A percentile compares a stretch with the other conserved stretches of the same genome.
These are phyloP conservation scores for Suillus weaverae DNA, from an alignment of 768 basidiomycete species.

Conservation along the genomic window DNA sequence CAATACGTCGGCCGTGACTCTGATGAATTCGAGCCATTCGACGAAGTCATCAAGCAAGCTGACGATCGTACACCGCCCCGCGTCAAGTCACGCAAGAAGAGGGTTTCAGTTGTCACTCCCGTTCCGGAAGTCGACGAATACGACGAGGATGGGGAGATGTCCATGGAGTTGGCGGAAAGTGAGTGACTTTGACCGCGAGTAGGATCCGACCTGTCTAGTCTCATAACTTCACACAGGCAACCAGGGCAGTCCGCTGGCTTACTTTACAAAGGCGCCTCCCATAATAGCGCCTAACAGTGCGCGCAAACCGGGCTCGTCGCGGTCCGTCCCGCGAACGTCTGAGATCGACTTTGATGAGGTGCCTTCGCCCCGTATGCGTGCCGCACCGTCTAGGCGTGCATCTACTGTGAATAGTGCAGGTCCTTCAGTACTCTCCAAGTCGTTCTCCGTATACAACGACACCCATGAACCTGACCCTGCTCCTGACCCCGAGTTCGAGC, in stretches of 20 bases:
- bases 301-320: constrained; percentile 40
- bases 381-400: constrained; percentile 28
- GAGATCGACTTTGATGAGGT: constrained; percentile 62
- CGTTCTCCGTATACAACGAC: constrained; percentile 13
- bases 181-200: constrained; percentile 25
- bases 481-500: constrained; percentile 25
- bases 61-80: constrained; percentile 65
- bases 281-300: constrained; percentile 39
- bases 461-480: constrained; percentile 17
- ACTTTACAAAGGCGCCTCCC: constrained; percentile 36
- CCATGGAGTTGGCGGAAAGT: constrained; percentile 80
- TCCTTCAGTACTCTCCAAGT: constrained; percentile 35
- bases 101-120: constrained; percentile 36
- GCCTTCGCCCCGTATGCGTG: constrained; percentile 53
- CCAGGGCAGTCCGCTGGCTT: constrained; percentile 33
- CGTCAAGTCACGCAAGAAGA: constrained; percentile 52
- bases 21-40: constrained; percentile 83
- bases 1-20: constrained; percentile 68
- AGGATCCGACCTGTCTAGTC: constrained; percentile 2
- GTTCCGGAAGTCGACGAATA: constrained; percentile 42
- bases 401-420: constrained; percentile 35
- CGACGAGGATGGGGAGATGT: constrained; percentile 65
- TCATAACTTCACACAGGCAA: constrained; percentile 22
- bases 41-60: constrained; percentile 67
- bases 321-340: constrained; percentile 51